Evolutionary conservation across 73 alveolate species (phyloP).

Genomic region (Urostyla sp.): DNA sequence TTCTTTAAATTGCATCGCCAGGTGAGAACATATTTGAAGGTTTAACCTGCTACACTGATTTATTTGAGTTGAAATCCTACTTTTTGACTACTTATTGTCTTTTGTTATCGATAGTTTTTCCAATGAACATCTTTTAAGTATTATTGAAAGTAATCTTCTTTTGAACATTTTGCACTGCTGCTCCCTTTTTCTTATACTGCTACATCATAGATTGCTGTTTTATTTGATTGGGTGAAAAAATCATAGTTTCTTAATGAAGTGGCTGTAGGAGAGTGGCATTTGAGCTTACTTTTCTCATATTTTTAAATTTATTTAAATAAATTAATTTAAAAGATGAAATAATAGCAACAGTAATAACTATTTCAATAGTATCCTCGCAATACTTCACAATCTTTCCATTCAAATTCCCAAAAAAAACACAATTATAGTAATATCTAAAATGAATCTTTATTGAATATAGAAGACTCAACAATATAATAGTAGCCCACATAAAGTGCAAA

Average conservation of each 20-base stretch:
- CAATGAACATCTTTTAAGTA: constrained; percentile 1
- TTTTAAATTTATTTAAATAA: not conserved
- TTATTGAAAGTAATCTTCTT: constrained; percentile 13
- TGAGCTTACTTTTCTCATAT: constrained; percentile 42
- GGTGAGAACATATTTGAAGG: constrained; percentile 46
- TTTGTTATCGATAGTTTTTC: constrained; percentile 16
- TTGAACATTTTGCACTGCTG: not conserved
- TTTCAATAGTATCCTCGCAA: not conserved
- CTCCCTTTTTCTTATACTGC: not conserved
- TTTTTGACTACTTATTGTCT: constrained; percentile 4
- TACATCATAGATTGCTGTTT: constrained; percentile 32
- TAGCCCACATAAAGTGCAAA: too few relatives aligned
- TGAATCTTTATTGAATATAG: too few relatives aligned
- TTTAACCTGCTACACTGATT: constrained; percentile 32
- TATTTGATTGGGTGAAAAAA: constrained; percentile 3
- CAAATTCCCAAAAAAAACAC: too few relatives aligned
- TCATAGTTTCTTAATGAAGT: constrained; percentile 16
- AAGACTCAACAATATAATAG: too few relatives aligned
- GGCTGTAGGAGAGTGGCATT: constrained; percentile 36
- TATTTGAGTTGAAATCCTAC: constrained; percentile 20
- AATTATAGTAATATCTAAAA: too few relatives aligned
- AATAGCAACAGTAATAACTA: not conserved
- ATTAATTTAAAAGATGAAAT: not conserved
- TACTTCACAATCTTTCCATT: not conserved
- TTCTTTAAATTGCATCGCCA: constrained; percentile 29